Evolutionary conservation across 2,329 filamentous ascomycete genomes (phyloP).

Genomic region (Trichoderma aggressivum): DNA sequence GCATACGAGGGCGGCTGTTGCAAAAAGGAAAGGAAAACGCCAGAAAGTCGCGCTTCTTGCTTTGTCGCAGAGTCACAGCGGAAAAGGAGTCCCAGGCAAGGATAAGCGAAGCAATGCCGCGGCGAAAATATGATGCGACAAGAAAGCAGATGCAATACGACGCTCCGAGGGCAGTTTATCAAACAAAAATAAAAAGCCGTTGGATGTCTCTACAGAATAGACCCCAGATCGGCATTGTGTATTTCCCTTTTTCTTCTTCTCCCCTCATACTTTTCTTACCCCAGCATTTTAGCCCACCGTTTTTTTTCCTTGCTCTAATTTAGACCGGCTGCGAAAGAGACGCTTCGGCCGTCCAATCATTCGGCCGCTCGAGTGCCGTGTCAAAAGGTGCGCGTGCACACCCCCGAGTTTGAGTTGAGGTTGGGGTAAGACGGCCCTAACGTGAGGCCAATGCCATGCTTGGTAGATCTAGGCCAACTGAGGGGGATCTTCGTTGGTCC

Average conservation of each 20-base stretch:
- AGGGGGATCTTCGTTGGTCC: background rate
- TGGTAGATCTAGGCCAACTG: background rate
- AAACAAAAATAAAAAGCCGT: background rate
- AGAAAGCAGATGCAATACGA: conserved; percentile 1
- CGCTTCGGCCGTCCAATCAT: conserved; percentile 1
- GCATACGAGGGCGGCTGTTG: background rate
- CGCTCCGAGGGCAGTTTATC: background rate
- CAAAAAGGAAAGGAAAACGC: background rate
- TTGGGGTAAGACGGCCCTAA: background rate
- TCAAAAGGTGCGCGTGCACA: background rate
- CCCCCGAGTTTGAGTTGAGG: background rate
- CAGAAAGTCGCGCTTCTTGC: background rate
- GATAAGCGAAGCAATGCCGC: background rate
- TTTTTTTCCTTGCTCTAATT: background rate
- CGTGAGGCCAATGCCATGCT: background rate
- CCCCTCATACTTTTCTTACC: background rate
- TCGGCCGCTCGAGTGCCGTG: background rate
- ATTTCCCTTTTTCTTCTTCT: background rate
- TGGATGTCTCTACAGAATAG: background rate
- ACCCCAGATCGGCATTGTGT: background rate
- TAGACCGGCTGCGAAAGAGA: too few relatives aligned
- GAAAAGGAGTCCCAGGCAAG: background rate
- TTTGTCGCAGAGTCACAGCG: too few relatives aligned
- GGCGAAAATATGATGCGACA: background rate
- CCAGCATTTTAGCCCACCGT: background rate